Conservation (phyloP, 176 grass and related monocot species). For the Thinopyrum elongatum region DNA sequence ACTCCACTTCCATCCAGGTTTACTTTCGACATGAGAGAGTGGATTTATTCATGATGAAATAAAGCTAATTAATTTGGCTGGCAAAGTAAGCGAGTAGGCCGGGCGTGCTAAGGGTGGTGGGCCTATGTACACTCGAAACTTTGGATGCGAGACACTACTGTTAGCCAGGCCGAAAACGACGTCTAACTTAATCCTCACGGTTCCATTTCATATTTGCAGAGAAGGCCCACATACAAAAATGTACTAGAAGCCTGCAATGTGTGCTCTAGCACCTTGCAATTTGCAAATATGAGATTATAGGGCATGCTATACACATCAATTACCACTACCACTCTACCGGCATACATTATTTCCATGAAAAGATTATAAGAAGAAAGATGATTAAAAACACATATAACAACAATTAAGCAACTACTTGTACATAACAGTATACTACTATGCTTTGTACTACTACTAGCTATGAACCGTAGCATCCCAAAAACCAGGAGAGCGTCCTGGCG, state of each 20-base stretch:
- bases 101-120: neutral
- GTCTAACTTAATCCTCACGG: neutral
- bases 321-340: neutral
- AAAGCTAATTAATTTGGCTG: neutral
- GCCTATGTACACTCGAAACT: neutral
- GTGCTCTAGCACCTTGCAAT: neutral
- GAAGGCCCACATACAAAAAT: neutral
- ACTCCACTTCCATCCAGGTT: neutral
- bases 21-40: neutral
- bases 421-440: constrained; percentile 8
- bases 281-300: neutral
- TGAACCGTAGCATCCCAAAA: constrained; percentile 55
- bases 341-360: neutral
- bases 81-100: neutral
- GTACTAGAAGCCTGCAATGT: neutral
- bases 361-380: neutral
- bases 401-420: constrained; percentile 12
- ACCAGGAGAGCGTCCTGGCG: constrained; percentile 42
- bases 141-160: neutral
- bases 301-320: neutral
- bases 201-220: neutral
- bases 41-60: neutral
- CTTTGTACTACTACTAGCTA: neutral
- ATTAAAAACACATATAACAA: neutral
- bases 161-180: neutral